Base-by-base conservation (phyloP, 2,329 filamentous ascomycete genomes). In the Fusarium caatingaense region DNA sequence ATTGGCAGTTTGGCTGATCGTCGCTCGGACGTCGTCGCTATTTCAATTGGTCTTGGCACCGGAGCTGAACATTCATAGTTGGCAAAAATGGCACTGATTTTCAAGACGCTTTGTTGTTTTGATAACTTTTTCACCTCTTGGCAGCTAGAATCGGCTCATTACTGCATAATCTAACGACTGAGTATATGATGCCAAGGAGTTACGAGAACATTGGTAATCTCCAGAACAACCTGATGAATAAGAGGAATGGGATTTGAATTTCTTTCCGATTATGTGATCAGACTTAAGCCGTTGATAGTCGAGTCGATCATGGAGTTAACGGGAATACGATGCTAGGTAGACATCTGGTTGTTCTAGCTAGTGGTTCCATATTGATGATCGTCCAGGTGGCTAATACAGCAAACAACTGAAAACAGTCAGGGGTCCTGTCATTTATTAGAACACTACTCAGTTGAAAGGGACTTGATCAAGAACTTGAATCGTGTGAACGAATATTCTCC, bases 21-120 rank as follows among this genome's bases (percentile, higher is more conserved):
- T 56, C 40, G 45, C 45, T 62, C 46, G 45, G 56, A 15, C 64
- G 21, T 54, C 32, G 18, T 45, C 28, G 37, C 13, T 42, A 51
- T 56, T 62, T 66, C 56, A 62, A 44, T 25, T 41, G 10, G 23
- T 42, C 49, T 53, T 53, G 49, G 49, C 49, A 37, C 23, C 8
- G 49, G 13, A 53, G 32, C 32, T 53, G 49, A 53, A 20, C 49
- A 25, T 6, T 53, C 18, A 18, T 8, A 20, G 18, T 41, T 42
- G 4, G 32, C 49, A 20, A 42, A 53, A 27, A 25, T 6, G 49
- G 49, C 23, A 53, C 34, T 25, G 18, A 27, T 21, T 45, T 41
- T 34, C 12, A 25, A 34, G 23, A 34, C 30, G 18, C n/a, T 44
- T 7, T 27, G 23, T 44, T 59, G 1, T 47, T 51, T 16, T n/a